A percentile compares a stretch with the other conserved stretches of the same genome.
phyloP scores from a whole-genome alignment of 192 early-diverging fungal species.

The Gonapodya prolifera region DNA sequence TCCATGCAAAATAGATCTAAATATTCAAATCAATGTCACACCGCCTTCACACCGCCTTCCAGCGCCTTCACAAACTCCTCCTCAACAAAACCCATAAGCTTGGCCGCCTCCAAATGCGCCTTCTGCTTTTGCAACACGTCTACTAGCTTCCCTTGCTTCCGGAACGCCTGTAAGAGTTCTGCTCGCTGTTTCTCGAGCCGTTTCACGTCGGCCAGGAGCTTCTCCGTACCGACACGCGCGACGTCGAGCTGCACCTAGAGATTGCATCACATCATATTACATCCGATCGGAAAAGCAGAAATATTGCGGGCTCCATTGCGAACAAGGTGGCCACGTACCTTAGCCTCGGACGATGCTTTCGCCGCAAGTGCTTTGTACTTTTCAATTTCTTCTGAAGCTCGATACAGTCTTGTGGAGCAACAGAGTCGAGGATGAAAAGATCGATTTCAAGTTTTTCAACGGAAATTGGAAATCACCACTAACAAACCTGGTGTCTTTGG shows the following conservation, averaged over 20 bases:
- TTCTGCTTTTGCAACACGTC: slow-evolving; percentile 42
- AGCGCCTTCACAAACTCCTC: slow-evolving; percentile 31
- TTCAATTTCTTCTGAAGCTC: too few relatives aligned
- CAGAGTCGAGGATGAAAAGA: too few relatives aligned
- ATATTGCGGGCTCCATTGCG: background rate
- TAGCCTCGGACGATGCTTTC: background rate
- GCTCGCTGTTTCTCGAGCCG: slow-evolving; percentile 31
- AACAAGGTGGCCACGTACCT: background rate
- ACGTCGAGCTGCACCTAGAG: slow-evolving; percentile 23
- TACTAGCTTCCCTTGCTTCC: slow-evolving; percentile 35
- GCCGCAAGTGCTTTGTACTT: background rate
- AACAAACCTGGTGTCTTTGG: too few relatives aligned
- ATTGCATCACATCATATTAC: background rate
- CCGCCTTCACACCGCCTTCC: too few relatives aligned
- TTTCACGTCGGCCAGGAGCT: slow-evolving; percentile 28
- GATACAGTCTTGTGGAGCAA: too few relatives aligned
- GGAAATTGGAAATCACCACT: too few relatives aligned
- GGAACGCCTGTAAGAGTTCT: slow-evolving; percentile 33
- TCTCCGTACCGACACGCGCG: slow-evolving; percentile 14
- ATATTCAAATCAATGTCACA: too few relatives aligned
- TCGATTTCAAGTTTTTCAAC: too few relatives aligned
- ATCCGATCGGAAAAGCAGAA: background rate
- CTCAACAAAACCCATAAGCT: slow-evolving; percentile 33
- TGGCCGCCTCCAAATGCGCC: slow-evolving; percentile 24
- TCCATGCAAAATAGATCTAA: too few relatives aligned